Conservation (phyloP, 1,139 yeast genomes). For the Meyerozyma sp. region DNA sequence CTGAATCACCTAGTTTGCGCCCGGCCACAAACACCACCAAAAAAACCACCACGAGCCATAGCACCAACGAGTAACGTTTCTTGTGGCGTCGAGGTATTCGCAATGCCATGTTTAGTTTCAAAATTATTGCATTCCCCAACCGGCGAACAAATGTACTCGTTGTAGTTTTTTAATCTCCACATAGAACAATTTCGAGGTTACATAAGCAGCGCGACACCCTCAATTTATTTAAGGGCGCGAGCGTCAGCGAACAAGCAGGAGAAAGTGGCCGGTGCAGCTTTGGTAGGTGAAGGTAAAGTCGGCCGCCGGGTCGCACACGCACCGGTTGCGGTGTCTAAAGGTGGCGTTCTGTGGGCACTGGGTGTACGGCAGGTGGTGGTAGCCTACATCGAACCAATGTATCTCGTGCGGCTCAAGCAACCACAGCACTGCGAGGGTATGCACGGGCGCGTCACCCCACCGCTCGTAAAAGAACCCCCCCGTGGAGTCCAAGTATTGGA, state of each 20-base stretch:
- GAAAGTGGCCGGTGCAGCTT: constrained; percentile 30
- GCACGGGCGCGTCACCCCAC: constrained; percentile 42
- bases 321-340: constrained; percentile 14
- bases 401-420: constrained; percentile 19
- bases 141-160: not conserved
- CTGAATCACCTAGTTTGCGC: not conserved
- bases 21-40: not conserved
- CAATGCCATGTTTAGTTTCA: not conserved
- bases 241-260: constrained; percentile 1
- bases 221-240: no score
- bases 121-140: not conserved
- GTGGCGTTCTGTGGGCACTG: constrained; percentile 25
- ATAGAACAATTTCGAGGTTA: not conserved
- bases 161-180: not conserved
- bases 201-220: not conserved
- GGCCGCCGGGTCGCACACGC: constrained; percentile 27
- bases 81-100: not conserved
- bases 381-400: constrained; percentile 32
- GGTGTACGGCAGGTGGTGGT: constrained; percentile 28
- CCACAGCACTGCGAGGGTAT: constrained; percentile 24
- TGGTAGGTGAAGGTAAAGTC: constrained; percentile 23
- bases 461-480: constrained; percentile 38
- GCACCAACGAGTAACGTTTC: not conserved
- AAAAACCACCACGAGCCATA: not conserved
- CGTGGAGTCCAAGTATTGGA: constrained; percentile 20